These are phyloP conservation scores for Kalmanozyma brasiliensis DNA, from an alignment of 1,284 basidiomycete genomes.

Conservation along the genomic window DNA sequence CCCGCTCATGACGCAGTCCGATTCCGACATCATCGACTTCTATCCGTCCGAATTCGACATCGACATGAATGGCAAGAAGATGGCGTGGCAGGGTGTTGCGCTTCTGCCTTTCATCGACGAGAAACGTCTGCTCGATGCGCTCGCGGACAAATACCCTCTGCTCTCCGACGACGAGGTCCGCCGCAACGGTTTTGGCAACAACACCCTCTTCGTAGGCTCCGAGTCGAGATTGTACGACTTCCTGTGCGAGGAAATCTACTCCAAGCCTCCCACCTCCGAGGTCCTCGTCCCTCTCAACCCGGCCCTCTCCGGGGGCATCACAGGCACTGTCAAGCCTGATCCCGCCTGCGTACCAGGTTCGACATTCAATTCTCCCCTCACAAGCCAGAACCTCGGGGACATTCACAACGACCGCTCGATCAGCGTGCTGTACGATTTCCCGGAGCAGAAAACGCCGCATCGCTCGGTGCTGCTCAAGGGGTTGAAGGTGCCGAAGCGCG, in stretches of 20 bases:
- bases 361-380: conserved; percentile 83
- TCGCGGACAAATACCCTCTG: conserved; percentile 78
- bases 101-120: conserved; percentile 95
- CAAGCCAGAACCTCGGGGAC: conserved; percentile 72
- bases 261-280: conserved; percentile 71
- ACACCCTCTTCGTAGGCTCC: conserved; percentile 85
- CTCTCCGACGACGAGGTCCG: conserved; percentile 83
- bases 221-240: conserved; percentile 85
- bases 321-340: conserved; percentile 82
- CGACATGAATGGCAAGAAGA: conserved; percentile 99
- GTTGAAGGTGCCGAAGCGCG: conserved; percentile 74
- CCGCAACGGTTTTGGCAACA: conserved; percentile 86
- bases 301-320: conserved; percentile 80
- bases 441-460: conserved; percentile 85
- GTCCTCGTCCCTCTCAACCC: conserved; percentile 74
- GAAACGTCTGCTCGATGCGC: conserved; percentile 76
- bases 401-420: conserved; percentile 87
- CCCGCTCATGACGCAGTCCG: conserved; percentile 83
- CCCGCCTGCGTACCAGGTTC: conserved; percentile 90
- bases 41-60: conserved; percentile 92
- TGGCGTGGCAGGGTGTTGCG: conserved; percentile 99
- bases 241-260: conserved; percentile 83
- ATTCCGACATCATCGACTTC: conserved; percentile 95
- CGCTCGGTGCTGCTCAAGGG: conserved; percentile 84
- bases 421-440: conserved; percentile 88